These are phyloP conservation scores for Aspergillus sergii DNA, from an alignment of 2,329 filamentous ascomycete species.

Conservation along the genomic window DNA sequence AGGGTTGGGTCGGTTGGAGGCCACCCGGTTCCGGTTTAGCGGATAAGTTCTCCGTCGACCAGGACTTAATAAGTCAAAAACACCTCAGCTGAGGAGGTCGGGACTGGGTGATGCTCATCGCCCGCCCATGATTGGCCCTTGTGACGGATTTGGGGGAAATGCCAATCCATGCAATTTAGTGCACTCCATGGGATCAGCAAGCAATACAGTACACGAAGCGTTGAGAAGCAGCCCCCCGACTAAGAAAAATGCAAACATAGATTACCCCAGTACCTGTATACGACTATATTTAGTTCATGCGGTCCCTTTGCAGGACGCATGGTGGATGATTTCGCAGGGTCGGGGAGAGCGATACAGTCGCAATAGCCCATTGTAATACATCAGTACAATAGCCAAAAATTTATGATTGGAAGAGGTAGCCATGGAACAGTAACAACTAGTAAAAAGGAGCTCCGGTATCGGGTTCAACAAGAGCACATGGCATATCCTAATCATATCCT, in stretches of 20 bases:
- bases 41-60: conserved; percentile 42
- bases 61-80: conserved; percentile 13
- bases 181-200: conserved; percentile 3
- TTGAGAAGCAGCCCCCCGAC: not conserved
- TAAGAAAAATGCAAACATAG: not conserved
- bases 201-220: conserved; percentile 6
- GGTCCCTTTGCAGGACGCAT: not conserved
- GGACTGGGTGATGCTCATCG: conserved; percentile 4
- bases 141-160: not conserved
- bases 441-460: not conserved
- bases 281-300: not conserved
- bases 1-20: conserved; percentile 83
- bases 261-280: not conserved
- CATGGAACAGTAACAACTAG: not conserved
- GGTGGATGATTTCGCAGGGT: not conserved
- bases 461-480: not conserved
- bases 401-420: not conserved
- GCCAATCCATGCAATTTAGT: not conserved
- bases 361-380: conserved; percentile 1
- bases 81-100: conserved; percentile 14
- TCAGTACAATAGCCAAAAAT: not conserved
- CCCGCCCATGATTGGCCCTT: not conserved
- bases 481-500: not conserved
- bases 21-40: conserved; percentile 80
- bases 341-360: not conserved